These are phyloP conservation scores for Fusarium buharicum DNA, from an alignment of 2,329 filamentous ascomycete genomes.

Conservation along the genomic window DNA sequence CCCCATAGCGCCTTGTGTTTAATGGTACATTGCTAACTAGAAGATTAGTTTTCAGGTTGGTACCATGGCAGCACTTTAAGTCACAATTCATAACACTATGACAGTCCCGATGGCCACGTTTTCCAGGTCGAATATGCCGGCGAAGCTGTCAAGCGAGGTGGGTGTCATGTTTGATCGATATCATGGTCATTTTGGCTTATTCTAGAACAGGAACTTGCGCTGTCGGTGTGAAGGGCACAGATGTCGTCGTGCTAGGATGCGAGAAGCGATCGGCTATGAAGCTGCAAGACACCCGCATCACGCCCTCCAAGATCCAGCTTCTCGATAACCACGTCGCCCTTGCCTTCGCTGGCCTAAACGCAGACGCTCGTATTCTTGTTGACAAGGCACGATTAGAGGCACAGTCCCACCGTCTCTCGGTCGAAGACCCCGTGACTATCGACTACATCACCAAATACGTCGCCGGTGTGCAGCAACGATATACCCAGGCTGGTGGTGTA, in stretches of 20 bases:
- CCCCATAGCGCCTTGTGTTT: conserved; percentile 37
- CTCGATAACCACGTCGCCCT: conserved; percentile 96
- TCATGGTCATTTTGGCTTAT: conserved; percentile 27
- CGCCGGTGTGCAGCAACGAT: conserved; percentile 96
- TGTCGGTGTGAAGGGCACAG: conserved; percentile 93
- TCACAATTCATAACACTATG: conserved; percentile 55
- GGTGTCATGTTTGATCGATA: conserved; percentile 35
- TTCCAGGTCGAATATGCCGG: conserved; percentile 99
- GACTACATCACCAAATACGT: conserved; percentile 99
- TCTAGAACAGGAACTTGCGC: conserved; percentile 83
- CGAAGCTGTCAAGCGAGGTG: conserved; percentile 98
- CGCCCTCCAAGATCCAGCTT: conserved; percentile 96
- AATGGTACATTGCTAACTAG: conserved; percentile 58
- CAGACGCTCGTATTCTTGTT: conserved; percentile 96
- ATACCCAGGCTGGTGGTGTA: conserved; percentile 98
- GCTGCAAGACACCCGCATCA: conserved; percentile 98
- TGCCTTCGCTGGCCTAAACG: conserved; percentile 96
- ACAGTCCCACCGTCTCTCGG: conserved; percentile 94
- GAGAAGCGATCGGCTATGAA: conserved; percentile 99
- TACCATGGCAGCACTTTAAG: conserved; percentile 1
- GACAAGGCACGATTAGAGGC: conserved; percentile 98
- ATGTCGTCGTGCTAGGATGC: conserved; percentile 95
- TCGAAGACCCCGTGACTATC: conserved; percentile 96
- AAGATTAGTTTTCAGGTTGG: conserved; percentile 82
- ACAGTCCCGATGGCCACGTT: conserved; percentile 97